Evolutionary conservation across 305 asterid genomes (phyloP).

Genomic region (Fraxinus ornus): DNA sequence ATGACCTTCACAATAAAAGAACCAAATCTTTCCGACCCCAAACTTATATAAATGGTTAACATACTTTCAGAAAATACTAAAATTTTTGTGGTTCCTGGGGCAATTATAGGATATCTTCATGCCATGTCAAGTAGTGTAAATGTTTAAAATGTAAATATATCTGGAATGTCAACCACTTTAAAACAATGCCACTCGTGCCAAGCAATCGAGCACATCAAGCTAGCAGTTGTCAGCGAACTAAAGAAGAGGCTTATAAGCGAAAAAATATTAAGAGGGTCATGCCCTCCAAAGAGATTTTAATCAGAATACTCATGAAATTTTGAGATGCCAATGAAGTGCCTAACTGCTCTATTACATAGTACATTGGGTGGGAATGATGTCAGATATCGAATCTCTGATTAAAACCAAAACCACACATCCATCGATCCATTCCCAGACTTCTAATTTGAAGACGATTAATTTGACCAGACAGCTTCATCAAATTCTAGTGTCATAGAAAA

Average conservation of each 20-base stretch:
- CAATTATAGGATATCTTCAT: neutral
- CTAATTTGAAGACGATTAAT: neutral
- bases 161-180: neutral
- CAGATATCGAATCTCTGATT: neutral
- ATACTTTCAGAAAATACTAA: neutral
- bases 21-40: neutral
- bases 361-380: neutral
- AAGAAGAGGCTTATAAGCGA: neutral
- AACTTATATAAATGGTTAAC: neutral
- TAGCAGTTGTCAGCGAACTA: neutral
- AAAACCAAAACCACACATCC: neutral
- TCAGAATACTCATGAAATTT: neutral
- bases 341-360: neutral
- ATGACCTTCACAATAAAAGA: neutral
- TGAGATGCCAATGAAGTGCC: neutral
- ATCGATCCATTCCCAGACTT: neutral
- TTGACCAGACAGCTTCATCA: neutral
- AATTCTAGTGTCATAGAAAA: neutral
- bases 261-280: neutral
- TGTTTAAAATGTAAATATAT: neutral
- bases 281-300: constrained; percentile 1
- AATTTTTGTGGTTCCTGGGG: neutral
- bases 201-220: neutral
- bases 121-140: neutral
- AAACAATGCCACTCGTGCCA: neutral